A percentile compares a stretch with the other conserved stretches of the same genome.
Conservation (phyloP, 2,329 filamentous ascomycete species). For the Raffaelea deltoideospora region DNA sequence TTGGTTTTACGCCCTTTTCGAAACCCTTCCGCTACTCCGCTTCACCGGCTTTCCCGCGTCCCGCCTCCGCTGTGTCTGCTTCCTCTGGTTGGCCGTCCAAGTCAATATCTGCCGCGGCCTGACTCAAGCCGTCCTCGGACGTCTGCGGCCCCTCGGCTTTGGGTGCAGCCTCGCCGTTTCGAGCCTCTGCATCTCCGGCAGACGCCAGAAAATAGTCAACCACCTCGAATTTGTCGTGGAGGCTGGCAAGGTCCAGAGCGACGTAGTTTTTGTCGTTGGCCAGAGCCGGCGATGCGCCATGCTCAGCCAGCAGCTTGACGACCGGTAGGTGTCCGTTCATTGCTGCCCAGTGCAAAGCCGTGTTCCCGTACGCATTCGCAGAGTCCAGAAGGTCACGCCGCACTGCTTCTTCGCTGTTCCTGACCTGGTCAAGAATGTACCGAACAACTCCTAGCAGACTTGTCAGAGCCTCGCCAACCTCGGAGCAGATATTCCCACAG, state of each 20-base stretch:
- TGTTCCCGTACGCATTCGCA: constrained; percentile 74
- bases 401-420: constrained; percentile 21
- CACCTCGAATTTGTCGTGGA: constrained; percentile 51
- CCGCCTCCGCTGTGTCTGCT: neutral
- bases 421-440: constrained; percentile 27
- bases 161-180: constrained; percentile 14
- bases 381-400: constrained; percentile 45
- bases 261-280: constrained; percentile 78
- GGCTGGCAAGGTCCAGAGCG: constrained; percentile 57
- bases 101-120: constrained; percentile 2
- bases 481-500: neutral
- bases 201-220: constrained; percentile 44
- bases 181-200: constrained; percentile 23
- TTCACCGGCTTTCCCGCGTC: neutral
- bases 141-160: neutral
- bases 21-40: neutral
- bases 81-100: constrained; percentile 1
- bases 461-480: neutral
- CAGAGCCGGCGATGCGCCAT: constrained; percentile 62
- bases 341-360: constrained; percentile 84
- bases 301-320: constrained; percentile 61
- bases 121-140: constrained; percentile 1
- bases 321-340: constrained; percentile 73
- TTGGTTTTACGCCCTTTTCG: too few species aligned
- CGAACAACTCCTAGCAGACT: constrained; percentile 25